Conservation (phyloP, 2,329 filamentous ascomycete genomes). For the Stagonosporopsis tanaceti region DNA sequence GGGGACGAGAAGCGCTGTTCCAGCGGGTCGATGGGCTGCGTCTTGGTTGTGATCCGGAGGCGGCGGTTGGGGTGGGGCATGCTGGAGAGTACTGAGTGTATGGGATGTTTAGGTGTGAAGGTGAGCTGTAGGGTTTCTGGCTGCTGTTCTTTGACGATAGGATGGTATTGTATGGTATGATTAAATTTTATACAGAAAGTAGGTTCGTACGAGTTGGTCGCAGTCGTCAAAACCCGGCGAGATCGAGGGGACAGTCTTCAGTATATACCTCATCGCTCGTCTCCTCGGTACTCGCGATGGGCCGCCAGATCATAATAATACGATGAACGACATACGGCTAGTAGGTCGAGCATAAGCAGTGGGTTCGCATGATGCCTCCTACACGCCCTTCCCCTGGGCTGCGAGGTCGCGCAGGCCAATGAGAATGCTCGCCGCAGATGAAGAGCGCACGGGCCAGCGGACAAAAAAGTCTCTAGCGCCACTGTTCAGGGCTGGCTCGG, state of each 20-base stretch:
- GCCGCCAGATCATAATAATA: constrained; percentile 9
- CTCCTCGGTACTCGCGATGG: constrained; percentile 13
- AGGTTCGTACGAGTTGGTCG: constrained; percentile 9
- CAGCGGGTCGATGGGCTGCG: constrained; percentile 12
- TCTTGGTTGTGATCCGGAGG: constrained; percentile 14
- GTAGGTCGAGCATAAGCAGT: constrained; percentile 10
- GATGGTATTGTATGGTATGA: neutral
- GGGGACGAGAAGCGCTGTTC: constrained; percentile 21
- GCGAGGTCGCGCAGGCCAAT: constrained; percentile 9
- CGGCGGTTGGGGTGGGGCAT: constrained; percentile 16
- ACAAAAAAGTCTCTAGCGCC: constrained; percentile 15
- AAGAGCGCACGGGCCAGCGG: constrained; percentile 7
- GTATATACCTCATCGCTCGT: constrained; percentile 19
- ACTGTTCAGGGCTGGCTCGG: constrained; percentile 13
- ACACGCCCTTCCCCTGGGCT: constrained; percentile 11
- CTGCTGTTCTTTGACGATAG: neutral
- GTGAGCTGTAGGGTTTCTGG: neutral
- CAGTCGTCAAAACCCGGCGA: constrained; percentile 4
- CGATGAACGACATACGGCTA: constrained; percentile 12
- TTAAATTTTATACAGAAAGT: constrained; percentile 6
- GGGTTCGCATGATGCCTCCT: constrained; percentile 21
- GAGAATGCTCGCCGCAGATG: constrained; percentile 9
- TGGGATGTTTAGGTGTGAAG: neutral
- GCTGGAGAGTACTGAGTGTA: neutral
- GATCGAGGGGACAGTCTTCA: neutral